A percentile compares a stretch with the other conserved stretches of the same genome.
These are phyloP conservation scores for Mariannaea elegans DNA, from an alignment of 2,329 filamentous ascomycete species.

Conservation along the genomic window DNA sequence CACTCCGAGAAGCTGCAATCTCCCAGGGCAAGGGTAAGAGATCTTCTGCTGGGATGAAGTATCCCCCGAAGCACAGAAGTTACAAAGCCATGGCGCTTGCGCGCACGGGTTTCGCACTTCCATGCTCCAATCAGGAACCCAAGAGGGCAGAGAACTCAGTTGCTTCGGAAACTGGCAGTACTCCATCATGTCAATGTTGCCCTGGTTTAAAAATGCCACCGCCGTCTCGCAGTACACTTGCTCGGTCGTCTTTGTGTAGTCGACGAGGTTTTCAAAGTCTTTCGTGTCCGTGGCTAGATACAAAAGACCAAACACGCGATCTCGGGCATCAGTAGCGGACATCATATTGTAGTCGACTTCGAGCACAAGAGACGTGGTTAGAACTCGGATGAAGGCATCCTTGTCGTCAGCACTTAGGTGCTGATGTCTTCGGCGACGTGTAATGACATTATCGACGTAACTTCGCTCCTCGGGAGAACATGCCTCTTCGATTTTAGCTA, in stretches of 20 bases:
- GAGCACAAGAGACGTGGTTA: constrained; percentile 10
- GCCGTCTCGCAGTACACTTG: constrained; percentile 22
- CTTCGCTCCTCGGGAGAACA: not conserved
- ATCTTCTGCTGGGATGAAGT: not conserved
- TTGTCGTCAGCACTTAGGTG: too few species aligned
- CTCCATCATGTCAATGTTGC: constrained; percentile 14
- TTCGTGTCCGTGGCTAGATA: constrained; percentile 13
- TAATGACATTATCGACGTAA: constrained; percentile 19
- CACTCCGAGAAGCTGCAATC: constrained; percentile 3
- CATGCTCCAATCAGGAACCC: constrained; percentile 31
- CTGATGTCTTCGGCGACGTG: constrained; percentile 4
- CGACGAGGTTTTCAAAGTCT: constrained; percentile 1
- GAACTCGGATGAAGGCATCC: constrained; percentile 7
- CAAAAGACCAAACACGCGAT: constrained; percentile 22
- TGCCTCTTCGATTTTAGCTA: not conserved
- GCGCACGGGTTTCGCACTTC: constrained; percentile 12
- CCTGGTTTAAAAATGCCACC: constrained; percentile 9
- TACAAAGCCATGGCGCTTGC: constrained; percentile 10
- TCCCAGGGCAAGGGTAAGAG: not conserved
- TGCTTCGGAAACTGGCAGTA: constrained; percentile 23
- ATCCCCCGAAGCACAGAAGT: constrained; percentile 16
- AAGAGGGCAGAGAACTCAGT: constrained; percentile 12
- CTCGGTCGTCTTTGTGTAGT: constrained; percentile 20
- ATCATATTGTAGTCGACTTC: constrained; percentile 26
- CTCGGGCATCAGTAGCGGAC: constrained; percentile 20